A percentile compares a stretch with the other conserved stretches of the same genome.
phyloP scores from a whole-genome alignment of 2,329 filamentous ascomycete species.

The Lecanicillium sp. region DNA sequence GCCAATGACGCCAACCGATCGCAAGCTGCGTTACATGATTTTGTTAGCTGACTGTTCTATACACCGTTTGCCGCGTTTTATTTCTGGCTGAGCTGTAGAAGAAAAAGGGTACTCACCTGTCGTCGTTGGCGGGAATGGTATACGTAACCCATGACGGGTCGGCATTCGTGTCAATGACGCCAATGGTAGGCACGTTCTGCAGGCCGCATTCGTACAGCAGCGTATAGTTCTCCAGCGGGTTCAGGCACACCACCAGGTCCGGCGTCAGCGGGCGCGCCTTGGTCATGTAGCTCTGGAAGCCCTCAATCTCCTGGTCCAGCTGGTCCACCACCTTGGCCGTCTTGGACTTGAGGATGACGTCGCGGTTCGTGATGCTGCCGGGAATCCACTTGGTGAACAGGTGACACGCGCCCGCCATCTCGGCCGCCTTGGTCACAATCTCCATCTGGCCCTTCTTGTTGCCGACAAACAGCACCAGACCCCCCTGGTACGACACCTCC shows the following conservation, averaged over 20 bases:
- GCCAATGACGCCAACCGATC: slow-evolving; percentile 72
- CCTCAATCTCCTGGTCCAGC: slow-evolving; percentile 50
- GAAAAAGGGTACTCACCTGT: slow-evolving; percentile 67
- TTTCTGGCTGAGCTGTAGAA: too few species aligned
- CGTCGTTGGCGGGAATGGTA: slow-evolving; percentile 92
- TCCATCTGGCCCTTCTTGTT: slow-evolving; percentile 76
- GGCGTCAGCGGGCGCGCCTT: slow-evolving; percentile 65
- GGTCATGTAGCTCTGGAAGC: slow-evolving; percentile 58
- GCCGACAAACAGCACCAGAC: slow-evolving; percentile 84
- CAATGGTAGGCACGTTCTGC: slow-evolving; percentile 87
- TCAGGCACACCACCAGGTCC: slow-evolving; percentile 86
- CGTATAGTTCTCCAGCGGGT: slow-evolving; percentile 86
- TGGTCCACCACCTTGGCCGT: slow-evolving; percentile 70
- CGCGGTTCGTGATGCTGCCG: slow-evolving; percentile 84
- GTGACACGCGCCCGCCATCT: slow-evolving; percentile 72
- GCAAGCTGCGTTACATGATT: slow-evolving; percentile 60
- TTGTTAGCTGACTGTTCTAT: slow-evolving; percentile 15
- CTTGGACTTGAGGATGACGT: slow-evolving; percentile 72
- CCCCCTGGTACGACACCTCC: slow-evolving; percentile 74
- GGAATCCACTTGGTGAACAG: slow-evolving; percentile 91
- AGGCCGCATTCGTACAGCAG: slow-evolving; percentile 85
- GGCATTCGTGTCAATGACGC: slow-evolving; percentile 86
- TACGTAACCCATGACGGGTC: slow-evolving; percentile 95
- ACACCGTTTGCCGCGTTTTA: not conserved
- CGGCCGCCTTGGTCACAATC: slow-evolving; percentile 72